Conservation (phyloP, 2,329 filamentous ascomycete genomes). For the Monosporascus sp. region DNA sequence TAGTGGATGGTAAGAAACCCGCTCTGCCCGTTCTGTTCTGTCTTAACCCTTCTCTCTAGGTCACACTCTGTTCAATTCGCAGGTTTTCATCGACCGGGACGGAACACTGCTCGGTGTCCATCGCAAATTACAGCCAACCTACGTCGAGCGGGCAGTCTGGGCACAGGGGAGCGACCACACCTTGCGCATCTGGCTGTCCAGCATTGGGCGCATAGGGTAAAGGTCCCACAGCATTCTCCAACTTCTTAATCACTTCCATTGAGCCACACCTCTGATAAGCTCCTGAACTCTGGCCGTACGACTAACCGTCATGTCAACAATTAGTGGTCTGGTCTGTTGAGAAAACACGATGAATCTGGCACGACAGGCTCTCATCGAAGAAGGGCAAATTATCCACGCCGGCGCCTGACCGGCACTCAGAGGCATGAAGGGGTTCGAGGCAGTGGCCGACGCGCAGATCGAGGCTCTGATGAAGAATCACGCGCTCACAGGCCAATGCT, state of each 20-base stretch:
- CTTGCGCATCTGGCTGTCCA: slow-evolving; percentile 14
- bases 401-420: slow-evolving; percentile 27
- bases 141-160: slow-evolving; percentile 25
- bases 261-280: slow-evolving; percentile 9
- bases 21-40: neutral
- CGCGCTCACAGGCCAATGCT: slow-evolving; percentile 38
- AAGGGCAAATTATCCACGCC: slow-evolving; percentile 23
- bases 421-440: slow-evolving; percentile 32
- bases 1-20: slow-evolving; percentile 1
- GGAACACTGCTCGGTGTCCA: slow-evolving; percentile 24
- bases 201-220: neutral
- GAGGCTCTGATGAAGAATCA: slow-evolving; percentile 42
- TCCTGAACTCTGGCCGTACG: too few relatives aligned
- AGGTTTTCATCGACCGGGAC: slow-evolving; percentile 20
- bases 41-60: slow-evolving; percentile 1
- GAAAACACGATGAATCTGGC: slow-evolving; percentile 27
- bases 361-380: slow-evolving; percentile 24
- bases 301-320: too few relatives aligned
- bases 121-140: slow-evolving; percentile 28
- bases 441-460: slow-evolving; percentile 36
- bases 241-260: neutral
- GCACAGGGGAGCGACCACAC: slow-evolving; percentile 24
- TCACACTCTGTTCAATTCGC: slow-evolving; percentile 26
- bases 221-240: neutral
- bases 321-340: slow-evolving; percentile 26